Base-by-base conservation (phyloP, 306 rosid species). In the Dryas drummondii region DNA sequence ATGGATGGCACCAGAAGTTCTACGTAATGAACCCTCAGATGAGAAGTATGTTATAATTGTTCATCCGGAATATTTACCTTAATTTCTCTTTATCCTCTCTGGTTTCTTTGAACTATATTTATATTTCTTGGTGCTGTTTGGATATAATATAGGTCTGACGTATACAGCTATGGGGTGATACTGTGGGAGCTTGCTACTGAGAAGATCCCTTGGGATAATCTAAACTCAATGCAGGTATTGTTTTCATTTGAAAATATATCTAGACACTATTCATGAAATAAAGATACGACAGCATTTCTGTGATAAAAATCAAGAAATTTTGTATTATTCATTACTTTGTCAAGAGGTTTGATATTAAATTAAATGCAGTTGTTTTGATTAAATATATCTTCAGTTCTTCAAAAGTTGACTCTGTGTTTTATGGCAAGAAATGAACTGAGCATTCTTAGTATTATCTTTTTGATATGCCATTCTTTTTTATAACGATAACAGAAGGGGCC, bases 1-100 rank as follows among this genome's bases (percentile, higher is more conserved):
- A 87, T 96, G 99, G 99, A 96, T 96, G 99, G 99, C 99, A 72
- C 99, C 99, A 48, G 99, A 96, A 91, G 97, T 96, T 82, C 97
- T 96, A 79, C 99, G 99, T 52, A 90, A 96, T 50, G 99, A 96
- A 79, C 96, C 97, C 46, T 90, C 98, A 2, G 97, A 96, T 79
- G 99, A 96, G 79, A 96, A 96, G 99, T 96, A 86, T 63, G 92
- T 80, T 71, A 44, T 67, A 45, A 62, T 70, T 72, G 52, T 47
- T 68, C 56, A 77, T 67, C 71, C 58, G 11, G 41, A 47, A 50
- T 52, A 49, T 22, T 76, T 27, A 54, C 70, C 60, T 70, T 13
- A 37, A 66, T 53, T 10, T 9, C 54, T 48, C 62, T 70, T 57
- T 51, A 48, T 49, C 59, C 69, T 60, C 6, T 42, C 40, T 71